Evolutionary conservation across 306 rosid genomes (phyloP).

Genomic region (Rosa rugosa): DNA sequence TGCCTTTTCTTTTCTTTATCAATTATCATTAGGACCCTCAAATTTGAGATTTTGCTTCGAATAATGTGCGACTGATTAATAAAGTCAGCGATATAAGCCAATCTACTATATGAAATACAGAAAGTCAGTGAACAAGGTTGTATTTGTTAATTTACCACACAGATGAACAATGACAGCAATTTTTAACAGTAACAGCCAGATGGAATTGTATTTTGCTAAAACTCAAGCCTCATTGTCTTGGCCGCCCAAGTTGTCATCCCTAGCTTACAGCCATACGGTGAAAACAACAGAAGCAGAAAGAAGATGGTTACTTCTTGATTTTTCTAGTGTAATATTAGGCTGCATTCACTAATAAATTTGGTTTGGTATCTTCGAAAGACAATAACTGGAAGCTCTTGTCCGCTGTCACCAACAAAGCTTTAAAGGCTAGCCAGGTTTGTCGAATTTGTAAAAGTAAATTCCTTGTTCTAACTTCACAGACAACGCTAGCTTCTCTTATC

Average conservation of each 20-base stretch:
- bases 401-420: background rate
- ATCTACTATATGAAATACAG: background rate
- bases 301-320: background rate
- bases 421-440: background rate
- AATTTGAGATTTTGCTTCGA: background rate
- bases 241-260: slow-evolving; percentile 2
- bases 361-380: background rate
- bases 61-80: background rate
- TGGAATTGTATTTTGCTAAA: background rate
- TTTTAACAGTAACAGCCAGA: background rate
- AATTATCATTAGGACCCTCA: background rate
- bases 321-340: background rate
- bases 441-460: background rate
- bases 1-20: background rate
- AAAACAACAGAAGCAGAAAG: background rate
- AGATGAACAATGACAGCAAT: background rate
- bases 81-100: background rate
- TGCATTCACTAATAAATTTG: background rate
- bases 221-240: background rate
- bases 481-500: background rate
- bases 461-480: background rate
- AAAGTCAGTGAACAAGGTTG: background rate
- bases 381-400: background rate
- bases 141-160: background rate
- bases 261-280: background rate